Evolutionary conservation across 2,329 filamentous ascomycete genomes (phyloP).

Genomic region (Trichoderma atrobrunneum): DNA sequence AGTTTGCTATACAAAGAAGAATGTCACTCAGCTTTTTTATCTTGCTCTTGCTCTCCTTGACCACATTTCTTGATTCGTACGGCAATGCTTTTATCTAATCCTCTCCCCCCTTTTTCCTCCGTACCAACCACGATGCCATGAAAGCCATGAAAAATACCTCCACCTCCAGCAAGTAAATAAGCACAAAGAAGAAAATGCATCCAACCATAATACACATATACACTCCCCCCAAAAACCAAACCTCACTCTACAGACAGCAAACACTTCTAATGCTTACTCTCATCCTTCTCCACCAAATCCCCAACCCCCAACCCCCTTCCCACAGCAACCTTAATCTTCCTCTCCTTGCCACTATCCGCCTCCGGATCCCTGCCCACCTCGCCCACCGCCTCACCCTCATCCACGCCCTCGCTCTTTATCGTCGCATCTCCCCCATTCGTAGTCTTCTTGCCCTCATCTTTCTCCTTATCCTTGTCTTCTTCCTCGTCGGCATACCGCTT

Average conservation of each 20-base stretch:
- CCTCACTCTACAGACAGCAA: not conserved
- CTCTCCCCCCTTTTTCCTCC: not conserved
- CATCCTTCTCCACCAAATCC: conserved; percentile 70
- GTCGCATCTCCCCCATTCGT: conserved; percentile 35
- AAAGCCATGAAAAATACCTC: not conserved
- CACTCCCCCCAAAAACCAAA: not conserved
- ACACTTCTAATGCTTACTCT: conserved; percentile 41
- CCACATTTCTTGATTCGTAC: not conserved
- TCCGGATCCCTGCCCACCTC: conserved; percentile 55
- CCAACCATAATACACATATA: not conserved
- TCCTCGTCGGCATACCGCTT: conserved; percentile 38
- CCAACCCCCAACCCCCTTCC: conserved; percentile 77
- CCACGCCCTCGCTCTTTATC: conserved; percentile 40
- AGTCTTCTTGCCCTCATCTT: conserved; percentile 25
- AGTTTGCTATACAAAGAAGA: not conserved
- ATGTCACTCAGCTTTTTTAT: not conserved
- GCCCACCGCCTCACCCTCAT: conserved; percentile 71
- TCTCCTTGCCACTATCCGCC: conserved; percentile 42
- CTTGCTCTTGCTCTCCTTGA: not conserved
- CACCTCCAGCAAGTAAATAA: not conserved
- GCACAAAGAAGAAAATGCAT: not conserved
- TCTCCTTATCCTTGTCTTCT: conserved; percentile 35
- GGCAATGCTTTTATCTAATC: not conserved
- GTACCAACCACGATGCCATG: not conserved
- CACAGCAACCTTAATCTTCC: conserved; percentile 81